Conservation (phyloP, 2,329 filamentous ascomycete species). For the Didymella arachidicola region DNA sequence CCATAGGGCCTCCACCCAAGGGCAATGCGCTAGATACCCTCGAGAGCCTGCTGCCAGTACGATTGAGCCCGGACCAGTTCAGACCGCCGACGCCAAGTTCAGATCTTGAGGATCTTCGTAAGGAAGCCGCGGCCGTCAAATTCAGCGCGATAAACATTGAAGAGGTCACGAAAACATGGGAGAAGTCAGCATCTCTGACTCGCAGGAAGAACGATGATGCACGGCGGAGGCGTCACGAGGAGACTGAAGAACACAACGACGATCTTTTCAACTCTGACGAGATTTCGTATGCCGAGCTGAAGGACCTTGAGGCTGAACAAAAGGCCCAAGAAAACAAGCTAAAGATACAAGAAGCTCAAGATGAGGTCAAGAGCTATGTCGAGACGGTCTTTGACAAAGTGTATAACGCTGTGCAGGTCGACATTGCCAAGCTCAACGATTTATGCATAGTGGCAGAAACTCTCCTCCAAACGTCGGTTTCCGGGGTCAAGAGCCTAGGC, state of each 20-base stretch:
- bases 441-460: constrained; percentile 52
- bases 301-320: constrained; percentile 62
- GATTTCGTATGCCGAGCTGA: constrained; percentile 66
- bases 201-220: constrained; percentile 58
- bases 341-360: constrained; percentile 62
- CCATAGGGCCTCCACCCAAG: constrained; percentile 24
- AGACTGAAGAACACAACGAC: constrained; percentile 62
- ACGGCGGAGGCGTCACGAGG: constrained; percentile 59
- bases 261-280: constrained; percentile 64
- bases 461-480: constrained; percentile 35
- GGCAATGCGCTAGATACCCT: constrained; percentile 30
- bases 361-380: constrained; percentile 61
- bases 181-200: constrained; percentile 53
- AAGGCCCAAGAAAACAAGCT: constrained; percentile 60
- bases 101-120: constrained; percentile 34
- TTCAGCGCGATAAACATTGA: constrained; percentile 31
- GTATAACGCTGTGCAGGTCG: constrained; percentile 58
- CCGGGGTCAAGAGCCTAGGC: constrained; percentile 33
- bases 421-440: constrained; percentile 59
- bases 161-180: constrained; percentile 52
- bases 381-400: constrained; percentile 60
- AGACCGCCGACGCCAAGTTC: constrained; percentile 20
- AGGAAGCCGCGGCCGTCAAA: constrained; percentile 24
- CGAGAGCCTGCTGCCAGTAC: constrained; percentile 30
- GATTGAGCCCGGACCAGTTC: constrained; percentile 15